Percentiles rank a stretch among this genome's conserved stretches.
Evolutionary conservation across 2,329 filamentous ascomycete genomes (phyloP).

Genomic region (Periconia sp.): DNA sequence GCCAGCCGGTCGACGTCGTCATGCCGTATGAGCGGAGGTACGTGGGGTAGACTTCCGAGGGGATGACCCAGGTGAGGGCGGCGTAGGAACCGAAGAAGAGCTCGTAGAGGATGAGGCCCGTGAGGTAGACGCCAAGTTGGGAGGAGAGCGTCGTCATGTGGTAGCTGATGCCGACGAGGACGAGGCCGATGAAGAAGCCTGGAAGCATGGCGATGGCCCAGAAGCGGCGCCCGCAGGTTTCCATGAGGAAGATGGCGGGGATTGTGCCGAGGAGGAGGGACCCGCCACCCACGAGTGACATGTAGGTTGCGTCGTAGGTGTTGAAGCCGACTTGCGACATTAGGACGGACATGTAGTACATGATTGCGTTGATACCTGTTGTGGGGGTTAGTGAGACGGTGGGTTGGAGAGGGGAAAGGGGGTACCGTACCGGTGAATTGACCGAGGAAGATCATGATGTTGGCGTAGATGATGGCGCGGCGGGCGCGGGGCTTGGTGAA

Average conservation of each 20-base stretch:
- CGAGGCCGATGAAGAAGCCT: constrained; percentile 69
- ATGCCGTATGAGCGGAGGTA: constrained; percentile 74
- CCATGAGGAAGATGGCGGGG: constrained; percentile 70
- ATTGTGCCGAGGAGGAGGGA: constrained; percentile 68
- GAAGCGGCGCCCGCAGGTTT: constrained; percentile 71
- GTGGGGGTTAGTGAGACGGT: background rate
- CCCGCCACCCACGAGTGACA: constrained; percentile 73
- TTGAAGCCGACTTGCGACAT: constrained; percentile 71
- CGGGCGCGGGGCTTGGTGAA: constrained; percentile 67
- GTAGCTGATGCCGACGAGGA: constrained; percentile 68
- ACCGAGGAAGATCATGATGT: constrained; percentile 74
- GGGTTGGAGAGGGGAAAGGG: background rate
- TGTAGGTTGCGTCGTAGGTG: constrained; percentile 65
- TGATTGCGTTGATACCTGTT: constrained; percentile 64
- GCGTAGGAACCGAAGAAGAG: constrained; percentile 43
- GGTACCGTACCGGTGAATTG: constrained; percentile 61
- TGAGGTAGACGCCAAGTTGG: constrained; percentile 62
- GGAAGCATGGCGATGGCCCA: constrained; percentile 74
- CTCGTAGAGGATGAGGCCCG: constrained; percentile 58
- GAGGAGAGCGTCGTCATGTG: constrained; percentile 54
- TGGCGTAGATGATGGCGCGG: constrained; percentile 62
- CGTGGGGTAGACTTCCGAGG: constrained; percentile 71
- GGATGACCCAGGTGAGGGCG: constrained; percentile 44
- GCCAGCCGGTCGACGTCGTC: constrained; percentile 67
- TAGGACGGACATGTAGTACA: constrained; percentile 72